phyloP scores from a whole-genome alignment of 805 yeast species.

The Saccharomycopsis amapae region DNA sequence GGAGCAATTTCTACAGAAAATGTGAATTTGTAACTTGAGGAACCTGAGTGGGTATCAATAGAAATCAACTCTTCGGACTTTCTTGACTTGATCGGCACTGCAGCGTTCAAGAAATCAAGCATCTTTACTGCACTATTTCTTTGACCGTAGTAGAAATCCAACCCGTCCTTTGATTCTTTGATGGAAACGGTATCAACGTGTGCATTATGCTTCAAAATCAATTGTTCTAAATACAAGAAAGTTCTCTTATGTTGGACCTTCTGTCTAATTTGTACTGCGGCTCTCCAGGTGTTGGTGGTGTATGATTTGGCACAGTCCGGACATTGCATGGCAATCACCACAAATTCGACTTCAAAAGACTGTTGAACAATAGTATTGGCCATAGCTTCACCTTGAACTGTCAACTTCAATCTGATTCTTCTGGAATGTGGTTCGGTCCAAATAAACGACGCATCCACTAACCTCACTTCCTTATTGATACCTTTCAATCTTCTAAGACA shows the following conservation, averaged over 20 bases:
- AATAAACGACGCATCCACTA: constrained; percentile 88
- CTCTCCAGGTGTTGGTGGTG: constrained; percentile 97
- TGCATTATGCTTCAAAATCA: constrained; percentile 86
- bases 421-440: constrained; percentile 99
- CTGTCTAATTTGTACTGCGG: constrained; percentile 95
- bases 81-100: constrained; percentile 76
- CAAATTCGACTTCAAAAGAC: constrained; percentile 87
- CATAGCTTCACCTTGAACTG: constrained; percentile 97
- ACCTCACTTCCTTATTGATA: constrained; percentile 63
- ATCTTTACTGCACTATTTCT: constrained; percentile 89
- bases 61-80: constrained; percentile 88
- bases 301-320: constrained; percentile 97
- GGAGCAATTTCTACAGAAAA: constrained; percentile 93
- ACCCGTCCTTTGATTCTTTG: constrained; percentile 87
- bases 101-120: constrained; percentile 82
- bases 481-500: constrained; percentile 87
- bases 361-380: constrained; percentile 88
- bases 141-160: constrained; percentile 86
- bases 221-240: constrained; percentile 88
- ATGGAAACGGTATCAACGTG: constrained; percentile 91
- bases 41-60: constrained; percentile 86
- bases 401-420: constrained; percentile 81
- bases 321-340: constrained; percentile 94
- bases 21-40: constrained; percentile 81
- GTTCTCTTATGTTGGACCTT: constrained; percentile 97